Evolutionary conservation across 31 red algal species (phyloP).

Genomic region (Porphyra umbilicalis): DNA sequence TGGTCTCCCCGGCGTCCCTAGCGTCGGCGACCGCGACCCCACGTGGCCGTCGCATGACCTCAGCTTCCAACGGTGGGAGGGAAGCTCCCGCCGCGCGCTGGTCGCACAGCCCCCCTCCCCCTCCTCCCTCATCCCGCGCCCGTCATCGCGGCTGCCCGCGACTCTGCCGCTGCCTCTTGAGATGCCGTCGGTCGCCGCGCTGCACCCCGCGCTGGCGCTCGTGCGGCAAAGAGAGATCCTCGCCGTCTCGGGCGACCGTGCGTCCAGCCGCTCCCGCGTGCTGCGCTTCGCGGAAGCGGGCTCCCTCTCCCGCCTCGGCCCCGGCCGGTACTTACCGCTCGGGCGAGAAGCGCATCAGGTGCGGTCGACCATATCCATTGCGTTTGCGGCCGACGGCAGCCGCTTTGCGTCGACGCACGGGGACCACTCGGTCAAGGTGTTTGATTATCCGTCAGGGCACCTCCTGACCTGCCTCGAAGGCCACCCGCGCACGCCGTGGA

Average conservation of each 20-base stretch:
- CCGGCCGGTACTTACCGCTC: slow-evolving; percentile 39
- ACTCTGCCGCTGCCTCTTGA: neutral
- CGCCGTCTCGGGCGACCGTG: neutral
- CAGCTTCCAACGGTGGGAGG: neutral
- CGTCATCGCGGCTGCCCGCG: neutral
- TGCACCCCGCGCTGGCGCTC: neutral
- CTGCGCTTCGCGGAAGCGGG: slow-evolving; percentile 22
- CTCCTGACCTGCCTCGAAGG: slow-evolving; percentile 53
- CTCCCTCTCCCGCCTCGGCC: slow-evolving; percentile 25
- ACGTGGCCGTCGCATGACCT: neutral
- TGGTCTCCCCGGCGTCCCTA: neutral
- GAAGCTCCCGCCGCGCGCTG: neutral
- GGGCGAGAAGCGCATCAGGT: slow-evolving; percentile 25
- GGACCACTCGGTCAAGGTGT: slow-evolving; percentile 89
- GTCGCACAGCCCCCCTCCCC: neutral
- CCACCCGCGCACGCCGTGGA: slow-evolving; percentile 91
- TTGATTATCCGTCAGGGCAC: slow-evolving; percentile 53
- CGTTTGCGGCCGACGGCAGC: slow-evolving; percentile 59
- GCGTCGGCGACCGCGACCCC: neutral
- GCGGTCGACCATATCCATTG: slow-evolving; percentile 70
- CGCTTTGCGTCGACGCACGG: slow-evolving; percentile 90
- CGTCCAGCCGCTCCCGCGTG: neutral
- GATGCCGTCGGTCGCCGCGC: neutral
- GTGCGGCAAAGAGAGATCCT: neutral
- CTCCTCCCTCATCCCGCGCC: neutral